phyloP scores from a whole-genome alignment of 2,329 filamentous ascomycete species.

The Botrytis galanthina region DNA sequence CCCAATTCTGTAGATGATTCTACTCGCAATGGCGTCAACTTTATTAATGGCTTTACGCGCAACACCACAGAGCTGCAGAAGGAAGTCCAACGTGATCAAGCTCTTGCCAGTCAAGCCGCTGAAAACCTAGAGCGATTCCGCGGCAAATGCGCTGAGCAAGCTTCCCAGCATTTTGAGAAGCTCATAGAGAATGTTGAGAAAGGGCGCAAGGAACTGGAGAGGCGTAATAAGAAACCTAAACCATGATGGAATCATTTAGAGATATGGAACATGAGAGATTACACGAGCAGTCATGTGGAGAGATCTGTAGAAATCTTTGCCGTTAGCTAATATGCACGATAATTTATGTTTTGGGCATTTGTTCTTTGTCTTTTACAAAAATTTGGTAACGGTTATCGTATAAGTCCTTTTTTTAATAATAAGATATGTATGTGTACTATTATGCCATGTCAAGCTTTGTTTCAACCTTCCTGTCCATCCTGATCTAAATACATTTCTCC shows the following conservation, averaged over 20 bases:
- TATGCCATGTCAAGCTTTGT: not conserved
- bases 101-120: not conserved
- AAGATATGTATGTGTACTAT: not conserved
- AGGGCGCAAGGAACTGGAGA: not conserved
- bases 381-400: not conserved
- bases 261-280: not conserved
- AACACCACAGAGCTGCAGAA: not conserved
- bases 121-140: not conserved
- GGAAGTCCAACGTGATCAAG: not conserved
- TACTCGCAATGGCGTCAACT: not conserved
- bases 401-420: not conserved
- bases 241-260: not conserved
- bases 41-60: not conserved
- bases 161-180: slow-evolving; percentile 1
- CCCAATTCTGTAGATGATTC: not conserved
- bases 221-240: not conserved
- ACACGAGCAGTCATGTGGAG: not conserved
- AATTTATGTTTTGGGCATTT: too few relatives aligned
- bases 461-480: not conserved
- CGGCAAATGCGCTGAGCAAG: not conserved
- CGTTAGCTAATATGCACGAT: not conserved
- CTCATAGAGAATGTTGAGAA: slow-evolving; percentile 1
- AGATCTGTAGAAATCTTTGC: not conserved
- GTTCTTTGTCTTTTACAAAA: not conserved
- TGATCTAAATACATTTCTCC: not conserved